These are phyloP conservation scores for Picea glauca DNA, from an alignment of 75 land plant species.

Conservation along the genomic window DNA sequence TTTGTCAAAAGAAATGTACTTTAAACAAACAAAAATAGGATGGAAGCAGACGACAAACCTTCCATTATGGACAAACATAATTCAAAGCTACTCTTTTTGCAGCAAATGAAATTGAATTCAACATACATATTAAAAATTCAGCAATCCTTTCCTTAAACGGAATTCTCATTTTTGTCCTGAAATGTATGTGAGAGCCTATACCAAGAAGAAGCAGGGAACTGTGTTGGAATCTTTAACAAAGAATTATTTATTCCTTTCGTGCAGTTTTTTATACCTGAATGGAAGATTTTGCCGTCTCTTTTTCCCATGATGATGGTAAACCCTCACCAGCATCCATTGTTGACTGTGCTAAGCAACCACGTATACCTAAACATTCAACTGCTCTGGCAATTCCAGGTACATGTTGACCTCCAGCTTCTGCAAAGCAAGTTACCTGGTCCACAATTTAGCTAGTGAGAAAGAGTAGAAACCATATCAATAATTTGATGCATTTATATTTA, in stretches of 20 bases:
- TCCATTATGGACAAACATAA: background rate
- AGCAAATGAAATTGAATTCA: background rate
- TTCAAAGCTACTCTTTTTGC: background rate
- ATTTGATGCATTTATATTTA: background rate
- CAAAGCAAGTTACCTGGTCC: constrained; percentile 93
- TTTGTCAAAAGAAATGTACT: background rate
- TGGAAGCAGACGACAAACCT: background rate
- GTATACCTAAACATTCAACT: constrained; percentile 72
- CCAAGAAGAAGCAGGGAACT: background rate
- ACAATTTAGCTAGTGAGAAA: background rate
- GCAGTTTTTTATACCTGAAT: constrained; percentile 47
- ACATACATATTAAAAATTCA: background rate
- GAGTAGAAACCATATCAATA: constrained; percentile 5
- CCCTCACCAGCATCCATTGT: constrained; percentile 93
- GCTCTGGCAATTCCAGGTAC: constrained; percentile 88
- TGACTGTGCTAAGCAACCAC: constrained; percentile 85
- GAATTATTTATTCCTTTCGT: background rate
- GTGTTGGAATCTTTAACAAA: background rate
- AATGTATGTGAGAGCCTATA: background rate
- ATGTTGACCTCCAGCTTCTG: constrained; percentile 99
- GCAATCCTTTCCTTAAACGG: background rate
- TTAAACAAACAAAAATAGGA: background rate
- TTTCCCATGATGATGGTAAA: constrained; percentile 70
- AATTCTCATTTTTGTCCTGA: background rate
- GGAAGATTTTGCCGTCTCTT: constrained; percentile 60